Evolutionary conservation across 495 filamentous ascomycete genomes (phyloP).

Genomic region (Parmelia sp.): DNA sequence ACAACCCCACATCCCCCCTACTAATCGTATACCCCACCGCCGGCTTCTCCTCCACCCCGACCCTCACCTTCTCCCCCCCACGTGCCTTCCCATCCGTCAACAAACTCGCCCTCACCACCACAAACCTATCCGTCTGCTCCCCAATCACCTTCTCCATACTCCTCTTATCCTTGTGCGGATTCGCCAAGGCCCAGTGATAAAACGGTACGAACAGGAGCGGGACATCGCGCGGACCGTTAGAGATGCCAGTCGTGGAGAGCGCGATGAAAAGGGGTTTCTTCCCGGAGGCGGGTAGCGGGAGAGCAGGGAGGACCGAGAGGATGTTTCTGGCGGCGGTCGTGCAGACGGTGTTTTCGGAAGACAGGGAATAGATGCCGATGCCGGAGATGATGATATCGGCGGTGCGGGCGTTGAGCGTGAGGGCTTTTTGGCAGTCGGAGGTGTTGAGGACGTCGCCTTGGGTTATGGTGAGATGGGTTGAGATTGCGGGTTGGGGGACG

Average conservation of each 20-base stretch:
- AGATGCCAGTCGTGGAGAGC: slow-evolving; percentile 33
- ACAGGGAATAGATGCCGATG: slow-evolving; percentile 34
- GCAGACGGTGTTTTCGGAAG: slow-evolving; percentile 28
- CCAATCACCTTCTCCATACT: background rate
- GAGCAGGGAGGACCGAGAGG: slow-evolving; percentile 29
- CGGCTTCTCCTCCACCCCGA: slow-evolving; percentile 32
- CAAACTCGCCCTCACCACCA: slow-evolving; percentile 35
- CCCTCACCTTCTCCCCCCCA: slow-evolving; percentile 28
- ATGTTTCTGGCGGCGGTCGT: slow-evolving; percentile 21
- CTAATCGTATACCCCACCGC: slow-evolving; percentile 39
- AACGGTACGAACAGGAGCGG: slow-evolving; percentile 32
- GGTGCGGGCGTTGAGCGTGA: slow-evolving; percentile 29
- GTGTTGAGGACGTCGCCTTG: slow-evolving; percentile 48
- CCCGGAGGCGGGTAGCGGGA: slow-evolving; percentile 16
- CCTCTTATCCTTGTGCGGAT: slow-evolving; percentile 22
- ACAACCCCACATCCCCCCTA: slow-evolving; percentile 36
- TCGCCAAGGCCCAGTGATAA: slow-evolving; percentile 31
- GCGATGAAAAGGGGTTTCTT: slow-evolving; percentile 28
- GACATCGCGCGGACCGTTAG: slow-evolving; percentile 30
- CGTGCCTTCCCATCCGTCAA: slow-evolving; percentile 30
- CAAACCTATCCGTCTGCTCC: slow-evolving; percentile 18
- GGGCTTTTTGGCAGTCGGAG: slow-evolving; percentile 32
- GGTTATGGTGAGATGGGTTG: slow-evolving; percentile 41
- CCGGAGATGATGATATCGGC: slow-evolving; percentile 41
- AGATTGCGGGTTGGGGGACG: slow-evolving; percentile 31